Base-by-base conservation (phyloP, 2,329 filamentous ascomycete genomes). In the Aureobasidium sp. region DNA sequence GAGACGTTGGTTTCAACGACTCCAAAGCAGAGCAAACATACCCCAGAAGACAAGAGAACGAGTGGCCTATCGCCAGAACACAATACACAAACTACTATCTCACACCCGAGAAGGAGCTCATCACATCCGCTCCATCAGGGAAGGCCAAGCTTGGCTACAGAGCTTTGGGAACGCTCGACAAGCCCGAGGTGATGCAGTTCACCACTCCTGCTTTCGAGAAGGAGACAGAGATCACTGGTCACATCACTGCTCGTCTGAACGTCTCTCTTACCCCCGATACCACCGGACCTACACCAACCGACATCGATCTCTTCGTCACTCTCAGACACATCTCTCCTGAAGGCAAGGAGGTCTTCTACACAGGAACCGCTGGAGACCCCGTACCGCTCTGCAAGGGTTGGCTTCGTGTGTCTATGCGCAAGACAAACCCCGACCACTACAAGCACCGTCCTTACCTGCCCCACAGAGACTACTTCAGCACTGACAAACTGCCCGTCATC, bases 171-270 rank as follows among this genome's bases (percentile, higher is more conserved):
- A 81, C 76, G 0, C 67, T 87, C 0, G 76, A 84, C 0, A 76
- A 80, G 11, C 81, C 79, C 0, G 75, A 84, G 51, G 59, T 79
- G 0, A 66, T 88, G 0, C 79, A 82, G 29, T 89, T 89, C 69
- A 76, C 75, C 1, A 86, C 82, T 0, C 62, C 75, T 0, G 75
- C 83, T 0, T 87, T 89, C 62, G 77, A 80, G 25, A 64, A 76
- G 11, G 84, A 88, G 67, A 87, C 82, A 0, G 87, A 89, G 68
- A 82, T 90, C 59, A 89, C 87, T 0, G 87, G 87, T 0, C 84
- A 89, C 67, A 75, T 87, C 27, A 76, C 82, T 0, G 85, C 84
- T 0, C 85, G 84, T 65, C 75, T 90, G 5, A 84, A 85, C 64
- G 82, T 88, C 1, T 87, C 85, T 0, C 73, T 78, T 39, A 77